These are phyloP conservation scores for Rhodotorula sp. DNA, from an alignment of 1,284 basidiomycete genomes.

Conservation along the genomic window DNA sequence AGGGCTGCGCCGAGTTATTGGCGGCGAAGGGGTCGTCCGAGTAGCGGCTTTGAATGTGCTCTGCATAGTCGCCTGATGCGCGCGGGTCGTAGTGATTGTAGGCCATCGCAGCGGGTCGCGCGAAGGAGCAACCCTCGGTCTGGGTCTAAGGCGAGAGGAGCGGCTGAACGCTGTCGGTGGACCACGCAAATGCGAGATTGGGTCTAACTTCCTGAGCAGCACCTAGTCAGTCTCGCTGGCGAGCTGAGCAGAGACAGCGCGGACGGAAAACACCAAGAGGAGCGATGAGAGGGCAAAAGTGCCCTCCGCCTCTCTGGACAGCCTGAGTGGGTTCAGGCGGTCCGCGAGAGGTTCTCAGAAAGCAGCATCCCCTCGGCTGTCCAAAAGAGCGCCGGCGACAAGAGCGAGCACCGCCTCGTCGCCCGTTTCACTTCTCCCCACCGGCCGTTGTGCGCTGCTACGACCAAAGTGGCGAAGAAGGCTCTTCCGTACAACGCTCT, in stretches of 20 bases:
- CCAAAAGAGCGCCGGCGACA: too few relatives aligned
- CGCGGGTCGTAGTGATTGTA: constrained; percentile 2
- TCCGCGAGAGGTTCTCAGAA: too few relatives aligned
- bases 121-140: background rate
- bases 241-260: too few relatives aligned
- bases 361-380: too few relatives aligned
- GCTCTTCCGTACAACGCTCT: background rate
- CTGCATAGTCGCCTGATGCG: constrained; percentile 4
- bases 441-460: background rate
- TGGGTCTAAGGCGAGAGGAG: background rate
- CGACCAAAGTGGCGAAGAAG: background rate
- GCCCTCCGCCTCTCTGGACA: too few relatives aligned
- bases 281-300: too few relatives aligned
- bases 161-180: too few relatives aligned
- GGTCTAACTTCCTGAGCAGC: too few relatives aligned
- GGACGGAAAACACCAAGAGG: too few relatives aligned
- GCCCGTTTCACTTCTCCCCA: background rate
- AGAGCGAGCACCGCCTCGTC: background rate
- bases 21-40: constrained; percentile 16
- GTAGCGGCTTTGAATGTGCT: constrained; percentile 11
- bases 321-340: too few relatives aligned
- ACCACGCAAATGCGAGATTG: too few relatives aligned
- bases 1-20: background rate
- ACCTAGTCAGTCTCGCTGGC: too few relatives aligned
- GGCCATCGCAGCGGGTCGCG: background rate